Conservation (phyloP, 371 early-diverging fungal genomes). For the Apophysomyces trapeziformis region DNA sequence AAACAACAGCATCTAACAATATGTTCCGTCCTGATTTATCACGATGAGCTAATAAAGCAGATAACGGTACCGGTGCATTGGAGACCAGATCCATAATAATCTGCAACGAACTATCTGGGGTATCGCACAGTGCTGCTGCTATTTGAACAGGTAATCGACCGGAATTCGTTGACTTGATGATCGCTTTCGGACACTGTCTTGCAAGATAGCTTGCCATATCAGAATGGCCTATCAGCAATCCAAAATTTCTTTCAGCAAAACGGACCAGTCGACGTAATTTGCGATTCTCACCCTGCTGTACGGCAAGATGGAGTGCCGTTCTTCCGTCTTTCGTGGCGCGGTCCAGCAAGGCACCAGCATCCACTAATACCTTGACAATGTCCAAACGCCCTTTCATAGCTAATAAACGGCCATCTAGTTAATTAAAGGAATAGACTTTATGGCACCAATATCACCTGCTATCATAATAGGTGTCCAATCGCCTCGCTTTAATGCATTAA, state of each 20-base stretch:
- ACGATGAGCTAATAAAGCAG: conserved; percentile 25
- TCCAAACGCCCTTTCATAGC: conserved; percentile 50
- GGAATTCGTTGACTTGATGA: conserved; percentile 41
- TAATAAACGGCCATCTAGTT: conserved; percentile 7
- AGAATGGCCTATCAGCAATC: conserved; percentile 34
- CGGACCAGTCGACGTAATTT: not conserved
- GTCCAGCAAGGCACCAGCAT: conserved; percentile 39
- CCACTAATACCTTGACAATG: conserved; percentile 38
- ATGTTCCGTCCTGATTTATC: conserved; percentile 54
- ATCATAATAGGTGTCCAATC: conserved; percentile 63
- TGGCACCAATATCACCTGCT: conserved; percentile 31
- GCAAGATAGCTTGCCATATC: conserved; percentile 42
- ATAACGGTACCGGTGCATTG: conserved; percentile 18
- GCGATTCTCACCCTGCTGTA: conserved; percentile 43
- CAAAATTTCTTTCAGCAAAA: not conserved
- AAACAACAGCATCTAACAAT: conserved; percentile 45
- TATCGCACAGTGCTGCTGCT: conserved; percentile 33
- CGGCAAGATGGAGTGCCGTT: conserved; percentile 57
- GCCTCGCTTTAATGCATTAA: conserved; percentile 57
- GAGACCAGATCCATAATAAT: conserved; percentile 33
- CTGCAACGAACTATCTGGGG: conserved; percentile 23
- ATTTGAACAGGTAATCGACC: conserved; percentile 54
- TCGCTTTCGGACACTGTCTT: conserved; percentile 37
- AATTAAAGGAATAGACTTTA: not conserved
- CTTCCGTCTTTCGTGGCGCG: conserved; percentile 48